A percentile compares a stretch with the other conserved stretches of the same genome.
phyloP scores from a whole-genome alignment of 2,329 filamentous ascomycete genomes.

The Apiospora koreana region DNA sequence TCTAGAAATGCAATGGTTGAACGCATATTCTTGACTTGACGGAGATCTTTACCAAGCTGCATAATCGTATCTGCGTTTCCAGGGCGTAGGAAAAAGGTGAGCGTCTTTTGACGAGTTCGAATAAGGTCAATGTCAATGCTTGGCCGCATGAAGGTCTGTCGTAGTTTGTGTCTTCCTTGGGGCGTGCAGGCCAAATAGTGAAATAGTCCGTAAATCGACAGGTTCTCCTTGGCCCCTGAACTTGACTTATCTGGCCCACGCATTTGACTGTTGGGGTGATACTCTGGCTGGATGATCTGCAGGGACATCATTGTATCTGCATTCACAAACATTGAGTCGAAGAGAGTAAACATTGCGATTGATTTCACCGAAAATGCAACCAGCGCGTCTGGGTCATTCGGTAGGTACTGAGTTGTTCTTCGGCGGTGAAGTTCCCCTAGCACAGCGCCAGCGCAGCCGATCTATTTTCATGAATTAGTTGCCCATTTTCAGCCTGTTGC shows the following conservation, averaged over 20 bases:
- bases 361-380: slow-evolving; percentile 60
- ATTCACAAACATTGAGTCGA: slow-evolving; percentile 73
- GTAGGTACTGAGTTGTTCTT: slow-evolving; percentile 62
- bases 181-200: slow-evolving; percentile 72
- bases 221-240: slow-evolving; percentile 72
- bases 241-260: slow-evolving; percentile 65
- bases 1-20: slow-evolving; percentile 68
- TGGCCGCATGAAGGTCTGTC: slow-evolving; percentile 81
- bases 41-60: slow-evolving; percentile 61
- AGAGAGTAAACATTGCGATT: slow-evolving; percentile 75
- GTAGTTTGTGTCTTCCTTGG: slow-evolving; percentile 74
- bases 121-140: slow-evolving; percentile 70
- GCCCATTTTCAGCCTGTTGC: neutral
- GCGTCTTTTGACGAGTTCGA: slow-evolving; percentile 68
- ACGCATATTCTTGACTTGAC: slow-evolving; percentile 75
- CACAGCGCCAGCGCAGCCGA: slow-evolving; percentile 86
- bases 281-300: slow-evolving; percentile 82
- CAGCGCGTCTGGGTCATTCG: slow-evolving; percentile 56
- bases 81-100: slow-evolving; percentile 65
- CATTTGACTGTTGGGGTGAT: slow-evolving; percentile 79
- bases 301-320: slow-evolving; percentile 78
- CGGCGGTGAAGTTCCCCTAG: slow-evolving; percentile 76
- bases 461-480: slow-evolving; percentile 33
- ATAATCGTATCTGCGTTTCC: slow-evolving; percentile 63
- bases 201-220: slow-evolving; percentile 85